A percentile compares a stretch with the other conserved stretches of the same genome.
Evolutionary conservation across 805 yeast genomes (phyloP).

Genomic region (Isabelozyma heimii): DNA sequence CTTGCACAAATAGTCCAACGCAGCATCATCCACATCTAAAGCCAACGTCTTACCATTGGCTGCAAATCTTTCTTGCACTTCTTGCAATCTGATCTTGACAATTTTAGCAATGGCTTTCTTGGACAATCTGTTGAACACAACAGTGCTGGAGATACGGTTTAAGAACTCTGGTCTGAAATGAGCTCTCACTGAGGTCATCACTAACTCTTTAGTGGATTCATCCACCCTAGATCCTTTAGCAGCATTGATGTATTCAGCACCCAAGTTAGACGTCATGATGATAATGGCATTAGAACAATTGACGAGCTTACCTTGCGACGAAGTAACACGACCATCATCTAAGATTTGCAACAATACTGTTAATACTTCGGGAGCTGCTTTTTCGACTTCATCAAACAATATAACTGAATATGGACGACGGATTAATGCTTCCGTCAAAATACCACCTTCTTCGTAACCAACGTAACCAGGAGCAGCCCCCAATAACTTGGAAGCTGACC

Average conservation of each 20-base stretch:
- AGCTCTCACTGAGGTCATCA: constrained; percentile 76
- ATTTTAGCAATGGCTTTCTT: constrained; percentile 90
- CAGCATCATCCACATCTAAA: constrained; percentile 70
- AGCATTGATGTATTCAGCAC: constrained; percentile 83
- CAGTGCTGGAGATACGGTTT: constrained; percentile 91
- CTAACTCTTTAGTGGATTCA: constrained; percentile 67
- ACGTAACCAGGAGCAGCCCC: constrained; percentile 97
- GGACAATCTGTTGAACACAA: constrained; percentile 89
- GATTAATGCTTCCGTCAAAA: constrained; percentile 86
- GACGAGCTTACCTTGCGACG: constrained; percentile 90
- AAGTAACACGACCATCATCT: constrained; percentile 95
- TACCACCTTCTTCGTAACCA: constrained; percentile 97
- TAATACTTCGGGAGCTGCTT: constrained; percentile 97
- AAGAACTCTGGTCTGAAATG: constrained; percentile 98
- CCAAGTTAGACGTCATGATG: constrained; percentile 96
- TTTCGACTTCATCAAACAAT: constrained; percentile 95
- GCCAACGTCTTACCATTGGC: constrained; percentile 76
- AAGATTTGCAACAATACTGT: constrained; percentile 88
- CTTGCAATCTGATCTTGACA: constrained; percentile 78
- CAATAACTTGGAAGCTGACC: constrained; percentile 89
- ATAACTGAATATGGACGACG: constrained; percentile 96
- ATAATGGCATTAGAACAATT: constrained; percentile 90
- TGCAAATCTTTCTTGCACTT: constrained; percentile 82
- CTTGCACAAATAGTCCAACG: constrained; percentile 76
- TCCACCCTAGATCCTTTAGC: constrained; percentile 64